Base-by-base conservation (phyloP, 1,139 yeast genomes). In the Hansenula sp. region DNA sequence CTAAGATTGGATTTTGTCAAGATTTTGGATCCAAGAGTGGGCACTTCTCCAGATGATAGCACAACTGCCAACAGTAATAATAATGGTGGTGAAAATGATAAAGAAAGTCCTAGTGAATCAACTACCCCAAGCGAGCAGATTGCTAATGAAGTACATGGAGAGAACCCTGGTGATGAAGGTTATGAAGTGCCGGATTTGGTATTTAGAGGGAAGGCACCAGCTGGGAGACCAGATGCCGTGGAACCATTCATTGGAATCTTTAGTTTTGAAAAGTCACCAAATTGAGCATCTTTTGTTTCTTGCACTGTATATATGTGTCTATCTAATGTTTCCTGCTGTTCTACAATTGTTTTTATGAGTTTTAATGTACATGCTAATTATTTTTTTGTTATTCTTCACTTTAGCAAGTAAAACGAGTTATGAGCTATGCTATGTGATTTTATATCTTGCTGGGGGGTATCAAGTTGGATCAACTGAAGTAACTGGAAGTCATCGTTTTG, bases 401-500 rank as follows among this genome's bases (percentile, higher is more conserved):
- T 9, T 21, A 21, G 25, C 9, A 21, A 5, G 25, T 21, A 21
- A 21, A 21, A 21, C 5, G 25, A 16, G 25, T 11, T 16, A 33
- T 21, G 25, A 21, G 25, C 25, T 21, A 32, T 33, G 18, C 6
- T 18, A 21, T 31, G 19, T 4, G 19, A 18, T 6, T 5, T 27
- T 10, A 27, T 27, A 24, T 24, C n/a, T n/a, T n/a, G 9, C 8
- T 7, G 10, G 17, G 19, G 11, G 5, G 12, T 31, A 15, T 30
- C 12, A n/a, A n/a, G n/a, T n/a, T n/a, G 5, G 21, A 16, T 48
- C 45, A 68, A 16, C 65, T 68, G 52, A 87, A 86, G 62, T 87
- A 88, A 30, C 77, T 69, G 46, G 76, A 76, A 16, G 84, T 79
- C 88, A 85, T 81, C 36, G 74, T 72, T 48, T 74, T 75, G 5